Base-by-base conservation (phyloP, 169 alveolate species). In the Cryptosporidium andersoni region DNA sequence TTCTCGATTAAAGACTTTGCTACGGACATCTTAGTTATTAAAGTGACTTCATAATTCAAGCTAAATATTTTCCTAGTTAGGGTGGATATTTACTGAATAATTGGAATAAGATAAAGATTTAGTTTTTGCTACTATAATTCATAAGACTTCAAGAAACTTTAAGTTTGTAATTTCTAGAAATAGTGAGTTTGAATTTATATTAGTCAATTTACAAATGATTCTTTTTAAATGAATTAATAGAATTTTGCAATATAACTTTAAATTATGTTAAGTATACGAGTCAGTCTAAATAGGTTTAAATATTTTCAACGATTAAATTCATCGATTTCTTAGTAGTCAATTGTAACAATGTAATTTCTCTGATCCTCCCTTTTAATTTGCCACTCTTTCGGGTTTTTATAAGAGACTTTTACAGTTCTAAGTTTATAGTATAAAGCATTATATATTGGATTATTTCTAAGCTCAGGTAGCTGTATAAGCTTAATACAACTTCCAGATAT, bases 351-450 rank as follows among this genome's bases (percentile, higher is more conserved):
- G 66, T 91, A 91, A 7, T 90, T 92, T 36, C 89, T 89, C 39
- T 93, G 91, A 52, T 91, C 91, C 37, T 91, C 94, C 16, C 94
- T 80, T 56, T 88, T 92, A 40, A 91, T 60, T 51, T 89, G 89
- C 94, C 94, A 91, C 81, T 91, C 92, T 34, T 89, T 80, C 62
- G 82, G 66, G 52, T 91, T 88, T 82, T 90, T 91, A 64, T 88
- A 90, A 48, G 89, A 91, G 6, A 91, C 88, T 62, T 91, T 91
- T 65, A 91, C 81, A 63, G 81, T 88, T 82, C 80, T 88, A 52
- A 91, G 64, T 82, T 56, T 40, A 62, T 53, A 56, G 34, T 45
- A 74, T 42, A 74, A 25, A 11, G 85, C 55, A 58, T 25, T 55
- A 51, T 58, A 58, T 1, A 74, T 4, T 58, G 85, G 56, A 14